Evolutionary conservation across 345 rosid genomes (phyloP), one percentile per base, ranked within the genome.

Genomic region (Cardamine resedifolia): DNA sequence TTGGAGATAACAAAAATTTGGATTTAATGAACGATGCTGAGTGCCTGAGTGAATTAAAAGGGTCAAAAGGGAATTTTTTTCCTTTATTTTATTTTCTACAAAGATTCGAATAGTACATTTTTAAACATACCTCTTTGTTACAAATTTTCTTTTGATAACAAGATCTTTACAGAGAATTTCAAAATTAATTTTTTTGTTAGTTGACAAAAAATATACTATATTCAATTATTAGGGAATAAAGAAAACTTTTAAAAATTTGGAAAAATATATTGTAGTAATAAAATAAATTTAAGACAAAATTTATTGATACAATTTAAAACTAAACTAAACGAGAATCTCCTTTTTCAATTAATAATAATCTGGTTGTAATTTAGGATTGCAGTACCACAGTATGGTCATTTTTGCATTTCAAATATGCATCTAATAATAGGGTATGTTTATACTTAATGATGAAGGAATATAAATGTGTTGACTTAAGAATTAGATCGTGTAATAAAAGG

Each of bases 1-100:
- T 26, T 0, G 39, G 70, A 52, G 72, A 65, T 61, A 20, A 49
- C 12, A 36, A 21, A 73, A 73, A 30, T 52, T 9, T 58, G 53
- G 65, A 67, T 68, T 75, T 67, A 51, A 16, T 59, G 73, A 55
- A 23, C n/a, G 15, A 31, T 64, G 70, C 16, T 31, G 45, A 56
- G 7, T 64, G 23, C 64, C 16, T 31, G 45, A 56, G 7, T 64
- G 23, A 26, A 43, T 14, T 47, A 33, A 56, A 63, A 23, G 49
- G 49, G n/a, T 64, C 19, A 11, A 15, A 72, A 27, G 36, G 26
- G 56, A 21, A 23, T 23, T 23, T 23, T 23, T 23, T 23, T n/a
- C n/a, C n/a, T n/a, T n/a, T n/a, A n/a, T n/a, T n/a, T n/a, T n/a
- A n/a, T n/a, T n/a, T n/a, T n/a, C n/a, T n/a, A n/a, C n/a, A n/a